A percentile compares a stretch with the other conserved stretches of the same genome.
These are phyloP conservation scores for Triticum monococcum DNA, from an alignment of 176 grass and related monocot genomes.

Conservation along the genomic window DNA sequence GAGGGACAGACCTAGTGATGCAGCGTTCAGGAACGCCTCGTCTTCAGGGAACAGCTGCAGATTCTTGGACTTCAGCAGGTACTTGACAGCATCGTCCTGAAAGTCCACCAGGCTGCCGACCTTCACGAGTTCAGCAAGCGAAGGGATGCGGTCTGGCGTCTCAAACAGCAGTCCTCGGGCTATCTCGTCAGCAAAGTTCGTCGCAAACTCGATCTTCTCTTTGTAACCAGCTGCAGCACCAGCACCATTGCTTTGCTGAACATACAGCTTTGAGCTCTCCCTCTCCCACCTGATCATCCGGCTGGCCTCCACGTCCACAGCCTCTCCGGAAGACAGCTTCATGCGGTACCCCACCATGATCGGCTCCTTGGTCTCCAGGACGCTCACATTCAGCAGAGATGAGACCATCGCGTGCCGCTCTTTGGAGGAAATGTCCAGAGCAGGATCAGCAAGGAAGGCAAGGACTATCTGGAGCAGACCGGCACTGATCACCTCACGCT, in stretches of 20 bases:
- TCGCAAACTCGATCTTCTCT: slow-evolving; percentile 49
- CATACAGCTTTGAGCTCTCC: slow-evolving; percentile 33
- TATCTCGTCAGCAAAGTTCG: slow-evolving; percentile 53
- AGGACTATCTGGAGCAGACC: slow-evolving; percentile 51
- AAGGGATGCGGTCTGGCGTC: slow-evolving; percentile 33
- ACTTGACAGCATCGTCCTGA: slow-evolving; percentile 43
- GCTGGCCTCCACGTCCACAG: slow-evolving; percentile 31
- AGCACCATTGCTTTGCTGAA: neutral
- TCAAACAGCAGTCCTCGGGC: slow-evolving; percentile 68
- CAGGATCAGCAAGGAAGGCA: slow-evolving; percentile 41
- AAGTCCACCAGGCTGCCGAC: slow-evolving; percentile 56
- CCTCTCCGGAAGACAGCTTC: slow-evolving; percentile 23
- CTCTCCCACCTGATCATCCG: slow-evolving; percentile 62
- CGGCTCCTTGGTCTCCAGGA: slow-evolving; percentile 33
- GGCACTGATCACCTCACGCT: slow-evolving; percentile 14
- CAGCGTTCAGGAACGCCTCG: slow-evolving; percentile 43
- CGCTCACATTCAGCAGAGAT: slow-evolving; percentile 38
- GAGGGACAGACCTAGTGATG: neutral
- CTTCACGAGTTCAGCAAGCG: slow-evolving; percentile 52
- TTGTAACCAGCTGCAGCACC: neutral
- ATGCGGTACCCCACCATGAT: slow-evolving; percentile 54
- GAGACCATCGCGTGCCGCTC: slow-evolving; percentile 42
- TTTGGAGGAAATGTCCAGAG: slow-evolving; percentile 29
- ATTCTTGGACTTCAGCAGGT: slow-evolving; percentile 63
- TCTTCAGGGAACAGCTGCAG: slow-evolving; percentile 71